Base-by-base conservation (phyloP, 768 basidiomycete species). In the Tylopilus sp. region DNA sequence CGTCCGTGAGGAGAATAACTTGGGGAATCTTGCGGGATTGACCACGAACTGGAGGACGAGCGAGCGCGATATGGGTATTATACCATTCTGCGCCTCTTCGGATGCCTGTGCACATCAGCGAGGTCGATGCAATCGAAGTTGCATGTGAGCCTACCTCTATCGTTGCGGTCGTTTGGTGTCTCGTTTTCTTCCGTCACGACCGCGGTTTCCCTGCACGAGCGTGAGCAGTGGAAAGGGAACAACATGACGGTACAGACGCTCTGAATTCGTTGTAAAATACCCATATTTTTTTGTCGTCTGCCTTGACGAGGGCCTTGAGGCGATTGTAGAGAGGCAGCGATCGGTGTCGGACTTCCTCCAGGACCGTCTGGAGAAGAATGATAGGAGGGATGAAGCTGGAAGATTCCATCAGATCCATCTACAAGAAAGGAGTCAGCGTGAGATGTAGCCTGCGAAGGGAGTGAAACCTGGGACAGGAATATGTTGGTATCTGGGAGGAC, bases 331-430 rank as follows among this genome's bases (percentile, higher is more conserved):
- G 72, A 4, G 95, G 95, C 22, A 98, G 72, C 1, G 90, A 93
- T 18, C 97, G 80, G 66, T 98, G 97, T 51, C 95, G 80, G 52
- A 98, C 93, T 81, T 99, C 97, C 57, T 97, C 91, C 47, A 98
- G 75, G 2, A 98, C 95, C 0, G 95, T 99, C 70, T 98, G 95
- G 2, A 97, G 80, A 21, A 99, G 74, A 49, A 99, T 85, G 48
- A 98, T 83, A 0, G 95, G 92, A 1, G 86, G 75, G 0, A 71
- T 78, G 60, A 95, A 90, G 1, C 83, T 72, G 2, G 78, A 71
- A 0, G 88, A 90, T 67, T 93, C 89, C 35, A 98, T 75, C 47
- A 98, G 76, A 70, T 99, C 97, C 89, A 98, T 98, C 91, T 97
- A 59, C 13, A 50, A 20, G 21, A 46, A 17, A 22, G 5, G 6